Evolutionary conservation across 495 filamentous ascomycete genomes (phyloP).

Genomic region (Usnea hakonensis): DNA sequence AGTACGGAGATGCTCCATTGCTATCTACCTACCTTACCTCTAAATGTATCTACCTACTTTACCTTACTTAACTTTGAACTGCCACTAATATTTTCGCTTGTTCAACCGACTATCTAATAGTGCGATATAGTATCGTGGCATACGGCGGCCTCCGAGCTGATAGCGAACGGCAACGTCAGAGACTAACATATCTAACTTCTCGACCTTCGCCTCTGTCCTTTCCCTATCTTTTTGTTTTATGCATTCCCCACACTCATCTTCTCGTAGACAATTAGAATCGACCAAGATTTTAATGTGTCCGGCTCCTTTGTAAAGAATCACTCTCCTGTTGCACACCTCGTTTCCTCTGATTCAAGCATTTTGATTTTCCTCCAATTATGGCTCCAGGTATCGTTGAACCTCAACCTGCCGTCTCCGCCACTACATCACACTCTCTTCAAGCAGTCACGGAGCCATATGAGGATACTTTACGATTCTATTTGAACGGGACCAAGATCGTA

Average conservation of each 20-base stretch:
- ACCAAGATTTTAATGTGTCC: neutral
- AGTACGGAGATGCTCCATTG: no score
- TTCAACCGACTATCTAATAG: neutral
- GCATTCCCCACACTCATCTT: neutral
- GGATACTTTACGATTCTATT: slow-evolving; percentile 72
- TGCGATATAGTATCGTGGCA: neutral
- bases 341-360: neutral
- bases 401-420: slow-evolving; percentile 40
- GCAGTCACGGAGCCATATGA: slow-evolving; percentile 58
- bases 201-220: neutral
- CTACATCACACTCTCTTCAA: slow-evolving; percentile 39
- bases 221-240: neutral
- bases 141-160: slow-evolving; percentile 7
- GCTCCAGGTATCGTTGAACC: slow-evolving; percentile 49
- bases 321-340: neutral
- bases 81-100: neutral
- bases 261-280: neutral
- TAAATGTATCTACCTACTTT: neutral
- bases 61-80: neutral
- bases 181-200: neutral
- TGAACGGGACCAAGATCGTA: slow-evolving; percentile 87
- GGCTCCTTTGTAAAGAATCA: neutral
- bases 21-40: neutral
- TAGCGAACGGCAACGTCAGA: neutral
- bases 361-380: slow-evolving; percentile 35